Conservation (phyloP, 139 green algal species). For the Micractinium sp. region DNA sequence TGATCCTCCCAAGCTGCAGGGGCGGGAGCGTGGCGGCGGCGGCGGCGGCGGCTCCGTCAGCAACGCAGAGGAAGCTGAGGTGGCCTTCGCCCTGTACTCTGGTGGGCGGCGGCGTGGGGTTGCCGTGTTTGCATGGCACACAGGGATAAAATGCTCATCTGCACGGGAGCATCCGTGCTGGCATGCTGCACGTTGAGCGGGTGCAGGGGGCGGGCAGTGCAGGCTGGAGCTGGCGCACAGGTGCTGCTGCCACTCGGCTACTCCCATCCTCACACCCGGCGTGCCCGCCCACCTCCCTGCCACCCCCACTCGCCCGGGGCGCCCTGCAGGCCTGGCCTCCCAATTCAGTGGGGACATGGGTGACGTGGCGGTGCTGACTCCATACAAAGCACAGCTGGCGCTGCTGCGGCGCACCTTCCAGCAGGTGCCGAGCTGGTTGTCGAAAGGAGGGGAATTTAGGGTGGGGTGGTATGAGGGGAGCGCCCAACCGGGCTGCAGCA, state of each 20-base stretch:
- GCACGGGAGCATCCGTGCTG: too few species aligned
- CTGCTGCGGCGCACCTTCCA: conserved; percentile 29
- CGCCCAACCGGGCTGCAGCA: too few species aligned
- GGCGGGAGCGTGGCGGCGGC: conserved; percentile 56
- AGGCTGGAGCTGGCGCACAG: too few species aligned
- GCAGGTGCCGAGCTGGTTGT: background rate
- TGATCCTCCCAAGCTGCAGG: conserved; percentile 28
- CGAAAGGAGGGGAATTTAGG: too few species aligned
- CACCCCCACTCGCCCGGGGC: background rate
- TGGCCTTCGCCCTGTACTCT: conserved; percentile 41
- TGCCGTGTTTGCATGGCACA: background rate
- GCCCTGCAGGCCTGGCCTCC: conserved; percentile 47
- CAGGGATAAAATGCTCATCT: too few species aligned
- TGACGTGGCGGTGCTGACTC: conserved; percentile 79
- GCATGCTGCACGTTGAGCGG: too few species aligned
- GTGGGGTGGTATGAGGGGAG: too few species aligned
- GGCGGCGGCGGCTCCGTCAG: conserved; percentile 51
- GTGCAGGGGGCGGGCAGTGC: too few species aligned
- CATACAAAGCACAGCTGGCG: conserved; percentile 78
- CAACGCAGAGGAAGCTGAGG: conserved; percentile 46
- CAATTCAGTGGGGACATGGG: conserved; percentile 31
- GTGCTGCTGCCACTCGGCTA: too few species aligned
- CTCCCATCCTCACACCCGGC: too few species aligned
- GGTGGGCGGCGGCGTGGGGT: conserved; percentile 24
- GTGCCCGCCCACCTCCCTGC: background rate